Conservation (phyloP, 495 filamentous ascomycete genomes). For the Durotheca rogersii region DNA sequence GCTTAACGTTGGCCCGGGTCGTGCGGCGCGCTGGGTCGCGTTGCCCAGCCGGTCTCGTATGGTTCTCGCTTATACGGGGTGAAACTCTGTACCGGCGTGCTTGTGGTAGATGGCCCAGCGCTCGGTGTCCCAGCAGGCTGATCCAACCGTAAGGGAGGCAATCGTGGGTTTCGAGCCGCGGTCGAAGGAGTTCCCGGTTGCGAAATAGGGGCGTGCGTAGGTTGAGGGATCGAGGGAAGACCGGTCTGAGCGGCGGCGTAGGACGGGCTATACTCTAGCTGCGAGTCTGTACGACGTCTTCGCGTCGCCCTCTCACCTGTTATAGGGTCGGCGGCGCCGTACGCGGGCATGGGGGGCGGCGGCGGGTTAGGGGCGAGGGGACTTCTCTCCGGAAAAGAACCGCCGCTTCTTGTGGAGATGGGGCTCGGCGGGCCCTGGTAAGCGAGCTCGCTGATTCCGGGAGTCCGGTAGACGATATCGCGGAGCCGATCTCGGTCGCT, state of each 20-base stretch:
- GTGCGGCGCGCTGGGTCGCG: slow-evolving; percentile 34
- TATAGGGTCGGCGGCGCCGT: slow-evolving; percentile 28
- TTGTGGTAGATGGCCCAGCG: slow-evolving; percentile 27
- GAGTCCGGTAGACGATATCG: slow-evolving; percentile 58
- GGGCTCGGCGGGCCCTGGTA: slow-evolving; percentile 53
- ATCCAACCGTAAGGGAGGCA: slow-evolving; percentile 49
- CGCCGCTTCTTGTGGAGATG: slow-evolving; percentile 33
- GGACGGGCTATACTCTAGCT: slow-evolving; percentile 41
- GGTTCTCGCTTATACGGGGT: slow-evolving; percentile 34
- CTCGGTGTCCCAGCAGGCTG: slow-evolving; percentile 37
- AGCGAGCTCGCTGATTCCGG: slow-evolving; percentile 50
- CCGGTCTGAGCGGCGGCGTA: slow-evolving; percentile 38
- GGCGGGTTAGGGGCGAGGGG: slow-evolving; percentile 27
- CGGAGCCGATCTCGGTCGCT: slow-evolving; percentile 66
- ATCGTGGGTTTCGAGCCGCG: slow-evolving; percentile 39
- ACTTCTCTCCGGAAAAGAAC: slow-evolving; percentile 39
- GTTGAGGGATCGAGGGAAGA: slow-evolving; percentile 41
- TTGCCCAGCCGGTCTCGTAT: slow-evolving; percentile 51
- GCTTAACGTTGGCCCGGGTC: slow-evolving; percentile 29
- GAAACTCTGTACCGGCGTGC: slow-evolving; percentile 34
- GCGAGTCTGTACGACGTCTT: slow-evolving; percentile 47
- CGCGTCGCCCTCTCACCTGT: slow-evolving; percentile 46
- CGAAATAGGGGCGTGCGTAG: slow-evolving; percentile 37
- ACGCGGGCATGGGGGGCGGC: slow-evolving; percentile 24
- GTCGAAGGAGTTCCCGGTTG: slow-evolving; percentile 45